A percentile compares a stretch with the other conserved stretches of the same genome.
phyloP scores from a whole-genome alignment of 1,284 basidiomycete species.

The Leccinum subrobustum region DNA sequence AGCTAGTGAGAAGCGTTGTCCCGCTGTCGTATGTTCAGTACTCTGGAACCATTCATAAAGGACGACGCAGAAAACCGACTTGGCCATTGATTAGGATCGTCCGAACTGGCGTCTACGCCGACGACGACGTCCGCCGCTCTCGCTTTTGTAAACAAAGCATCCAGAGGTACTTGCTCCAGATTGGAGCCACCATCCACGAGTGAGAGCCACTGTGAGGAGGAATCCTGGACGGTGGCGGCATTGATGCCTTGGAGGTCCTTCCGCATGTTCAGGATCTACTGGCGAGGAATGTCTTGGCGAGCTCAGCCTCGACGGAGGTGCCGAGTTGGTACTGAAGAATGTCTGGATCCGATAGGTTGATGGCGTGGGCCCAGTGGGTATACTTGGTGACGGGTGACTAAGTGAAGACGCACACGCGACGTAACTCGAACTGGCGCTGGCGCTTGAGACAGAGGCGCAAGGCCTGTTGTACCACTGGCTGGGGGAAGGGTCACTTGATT shows the following conservation, averaged over 20 bases:
- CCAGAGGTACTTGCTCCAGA: constrained; percentile 63
- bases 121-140: constrained; percentile 67
- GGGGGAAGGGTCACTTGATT: too few relatives aligned
- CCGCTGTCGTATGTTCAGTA: constrained; percentile 41
- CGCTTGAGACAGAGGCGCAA: too few relatives aligned
- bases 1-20: constrained; percentile 41
- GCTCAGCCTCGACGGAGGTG: too few relatives aligned
- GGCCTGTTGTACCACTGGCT: too few relatives aligned
- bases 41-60: neutral
- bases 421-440: too few relatives aligned
- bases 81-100: constrained; percentile 65
- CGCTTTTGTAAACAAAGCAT: constrained; percentile 61
- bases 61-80: constrained; percentile 41
- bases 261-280: too few relatives aligned
- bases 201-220: constrained; percentile 48
- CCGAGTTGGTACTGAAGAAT: too few relatives aligned
- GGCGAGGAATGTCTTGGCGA: too few relatives aligned
- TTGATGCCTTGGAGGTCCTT: constrained; percentile 38
- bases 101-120: constrained; percentile 65
- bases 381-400: too few relatives aligned
- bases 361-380: too few relatives aligned
- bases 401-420: too few relatives aligned
- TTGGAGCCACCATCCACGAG: constrained; percentile 64
- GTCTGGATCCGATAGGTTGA: too few relatives aligned
- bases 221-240: constrained; percentile 45